These are phyloP conservation scores for Malus orientalis DNA, from an alignment of 306 rosid genomes.

Conservation along the genomic window DNA sequence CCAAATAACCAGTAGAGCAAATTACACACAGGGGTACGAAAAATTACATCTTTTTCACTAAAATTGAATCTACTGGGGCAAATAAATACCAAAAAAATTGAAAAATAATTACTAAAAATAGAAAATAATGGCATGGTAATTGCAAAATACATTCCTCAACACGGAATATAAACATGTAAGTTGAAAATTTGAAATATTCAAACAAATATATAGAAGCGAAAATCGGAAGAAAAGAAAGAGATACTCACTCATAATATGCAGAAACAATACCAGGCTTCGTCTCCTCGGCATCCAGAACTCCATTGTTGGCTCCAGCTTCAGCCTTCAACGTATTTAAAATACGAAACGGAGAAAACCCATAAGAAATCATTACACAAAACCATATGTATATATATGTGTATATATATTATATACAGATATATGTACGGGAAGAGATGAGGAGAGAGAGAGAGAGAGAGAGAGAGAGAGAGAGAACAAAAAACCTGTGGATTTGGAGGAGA, in stretches of 20 bases:
- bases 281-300: constrained; percentile 31
- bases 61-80: neutral
- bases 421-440: constrained; percentile 10
- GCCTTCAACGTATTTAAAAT: constrained; percentile 23
- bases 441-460: neutral
- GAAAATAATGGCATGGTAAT: neutral
- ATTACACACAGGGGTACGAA: neutral
- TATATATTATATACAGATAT: neutral
- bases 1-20: neutral
- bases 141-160: neutral
- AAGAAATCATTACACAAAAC: constrained; percentile 10
- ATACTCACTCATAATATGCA: constrained; percentile 40
- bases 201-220: neutral
- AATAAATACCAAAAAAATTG: neutral
- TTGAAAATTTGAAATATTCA: neutral
- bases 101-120: neutral
- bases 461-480: neutral
- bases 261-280: constrained; percentile 30
- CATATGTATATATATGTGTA: neutral
- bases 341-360: neutral
- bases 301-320: constrained; percentile 36
- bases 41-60: neutral
- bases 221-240: neutral
- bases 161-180: neutral
- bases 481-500: constrained; percentile 40